These are phyloP conservation scores for Tricholoma furcatifolium DNA, from an alignment of 768 basidiomycete species.

Conservation along the genomic window DNA sequence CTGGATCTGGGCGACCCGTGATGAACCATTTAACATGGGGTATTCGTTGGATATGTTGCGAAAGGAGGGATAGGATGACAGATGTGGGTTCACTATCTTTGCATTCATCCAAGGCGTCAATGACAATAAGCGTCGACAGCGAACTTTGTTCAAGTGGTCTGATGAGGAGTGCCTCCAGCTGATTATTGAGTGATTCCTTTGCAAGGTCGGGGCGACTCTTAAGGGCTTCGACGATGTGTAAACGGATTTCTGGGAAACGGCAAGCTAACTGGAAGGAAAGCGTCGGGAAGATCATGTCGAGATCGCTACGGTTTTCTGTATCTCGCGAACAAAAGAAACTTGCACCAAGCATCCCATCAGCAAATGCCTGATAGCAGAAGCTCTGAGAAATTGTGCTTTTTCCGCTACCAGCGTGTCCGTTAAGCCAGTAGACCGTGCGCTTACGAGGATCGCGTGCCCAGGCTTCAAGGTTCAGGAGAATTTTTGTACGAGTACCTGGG, in stretches of 20 bases:
- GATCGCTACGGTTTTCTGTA: neutral
- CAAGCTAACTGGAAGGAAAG: conserved; percentile 2
- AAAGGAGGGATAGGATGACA: neutral
- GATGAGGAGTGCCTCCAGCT: conserved; percentile 1
- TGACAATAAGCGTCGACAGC: neutral
- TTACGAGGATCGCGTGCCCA: conserved; percentile 13
- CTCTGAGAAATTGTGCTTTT: conserved; percentile 22
- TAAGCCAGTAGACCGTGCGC: conserved; percentile 19
- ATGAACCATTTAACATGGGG: conserved; percentile 2
- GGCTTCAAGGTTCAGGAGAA: conserved; percentile 9
- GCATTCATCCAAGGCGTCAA: conserved; percentile 7
- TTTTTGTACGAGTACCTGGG: conserved; percentile 2
- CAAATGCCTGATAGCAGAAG: conserved; percentile 12
- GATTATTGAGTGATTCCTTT: neutral
- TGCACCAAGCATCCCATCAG: conserved; percentile 4
- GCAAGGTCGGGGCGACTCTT: neutral
- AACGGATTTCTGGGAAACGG: neutral
- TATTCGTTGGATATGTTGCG: neutral
- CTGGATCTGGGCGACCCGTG: neutral
- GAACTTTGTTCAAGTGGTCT: neutral
- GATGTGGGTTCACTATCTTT: neutral
- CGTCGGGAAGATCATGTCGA: neutral
- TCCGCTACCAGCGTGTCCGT: conserved; percentile 20
- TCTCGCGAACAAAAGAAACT: conserved; percentile 5
- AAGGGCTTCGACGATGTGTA: neutral